phyloP scores from a whole-genome alignment of 2,329 filamentous ascomycete species.

The Emergomyces orientalis region DNA sequence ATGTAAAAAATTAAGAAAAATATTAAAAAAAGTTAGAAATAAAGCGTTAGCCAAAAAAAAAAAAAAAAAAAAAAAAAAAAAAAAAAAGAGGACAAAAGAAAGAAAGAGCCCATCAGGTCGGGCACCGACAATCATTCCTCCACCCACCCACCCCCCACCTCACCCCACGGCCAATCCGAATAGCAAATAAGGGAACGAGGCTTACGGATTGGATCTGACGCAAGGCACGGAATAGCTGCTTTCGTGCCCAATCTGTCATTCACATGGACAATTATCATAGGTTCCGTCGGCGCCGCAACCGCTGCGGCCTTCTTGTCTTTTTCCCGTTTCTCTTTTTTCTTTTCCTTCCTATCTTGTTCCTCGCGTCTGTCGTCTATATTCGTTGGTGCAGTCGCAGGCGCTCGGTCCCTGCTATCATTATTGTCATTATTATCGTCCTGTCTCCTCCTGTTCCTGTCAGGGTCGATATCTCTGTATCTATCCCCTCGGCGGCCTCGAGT shows the following conservation, averaged over 20 bases:
- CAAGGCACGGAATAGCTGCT: conserved; percentile 79
- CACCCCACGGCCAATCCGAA: conserved; percentile 1
- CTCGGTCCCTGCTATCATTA: conserved; percentile 13
- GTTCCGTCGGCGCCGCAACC: conserved; percentile 46
- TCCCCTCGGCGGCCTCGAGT: conserved; percentile 30
- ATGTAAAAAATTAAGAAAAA: conserved; percentile 4
- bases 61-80: neutral
- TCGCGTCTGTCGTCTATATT: conserved; percentile 17
- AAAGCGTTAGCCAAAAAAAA: conserved; percentile 9
- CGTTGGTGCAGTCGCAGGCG: conserved; percentile 11
- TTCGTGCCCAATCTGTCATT: conserved; percentile 97
- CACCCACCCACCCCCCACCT: neutral
- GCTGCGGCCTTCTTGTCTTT: conserved; percentile 26
- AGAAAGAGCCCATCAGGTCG: neutral
- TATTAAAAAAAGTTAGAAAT: neutral
- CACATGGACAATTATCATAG: conserved; percentile 89
- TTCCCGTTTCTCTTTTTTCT: conserved; percentile 36
- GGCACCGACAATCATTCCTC: neutral
- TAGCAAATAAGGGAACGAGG: conserved; percentile 10
- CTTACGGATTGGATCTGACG: conserved; percentile 65
- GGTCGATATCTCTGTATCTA: conserved; percentile 17
- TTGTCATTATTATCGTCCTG: conserved; percentile 19
- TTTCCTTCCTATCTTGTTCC: conserved; percentile 30
- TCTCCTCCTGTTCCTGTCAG: conserved; percentile 18
- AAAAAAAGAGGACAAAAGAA: no score